These are phyloP conservation scores for Cryphonectria carpinicola DNA, from an alignment of 2,329 filamentous ascomycete genomes.

Conservation along the genomic window DNA sequence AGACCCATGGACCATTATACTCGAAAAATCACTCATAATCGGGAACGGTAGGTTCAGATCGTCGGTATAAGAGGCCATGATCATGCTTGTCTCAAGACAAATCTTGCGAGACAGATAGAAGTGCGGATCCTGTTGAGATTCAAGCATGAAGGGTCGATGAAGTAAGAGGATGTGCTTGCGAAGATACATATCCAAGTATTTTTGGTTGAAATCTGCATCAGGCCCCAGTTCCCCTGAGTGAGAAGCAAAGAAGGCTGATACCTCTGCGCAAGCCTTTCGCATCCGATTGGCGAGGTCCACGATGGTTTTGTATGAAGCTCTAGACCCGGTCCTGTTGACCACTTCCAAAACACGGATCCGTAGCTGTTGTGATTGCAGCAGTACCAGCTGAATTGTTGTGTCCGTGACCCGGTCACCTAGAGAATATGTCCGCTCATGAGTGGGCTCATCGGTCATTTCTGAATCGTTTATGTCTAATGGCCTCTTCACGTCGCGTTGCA, in stretches of 20 bases:
- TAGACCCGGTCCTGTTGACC: constrained; percentile 30
- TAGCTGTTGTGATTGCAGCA: constrained; percentile 31
- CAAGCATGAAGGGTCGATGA: constrained; percentile 33
- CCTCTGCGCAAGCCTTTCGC: constrained; percentile 32
- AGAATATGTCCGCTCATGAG: not conserved
- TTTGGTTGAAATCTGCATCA: constrained; percentile 31
- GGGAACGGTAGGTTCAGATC: constrained; percentile 17
- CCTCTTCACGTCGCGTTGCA: constrained; percentile 29
- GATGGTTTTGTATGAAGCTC: constrained; percentile 28
- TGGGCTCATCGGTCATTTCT: constrained; percentile 21
- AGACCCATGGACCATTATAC: constrained; percentile 13
- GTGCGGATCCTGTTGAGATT: constrained; percentile 30
- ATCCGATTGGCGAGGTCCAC: constrained; percentile 29
- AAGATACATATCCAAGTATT: constrained; percentile 35
- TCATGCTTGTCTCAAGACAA: constrained; percentile 33
- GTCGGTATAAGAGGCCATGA: constrained; percentile 33
- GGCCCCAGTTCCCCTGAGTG: not conserved
- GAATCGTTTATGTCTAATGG: constrained; percentile 33
- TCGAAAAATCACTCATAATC: constrained; percentile 6
- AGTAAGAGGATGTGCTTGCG: constrained; percentile 34
- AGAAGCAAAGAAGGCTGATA: constrained; percentile 30
- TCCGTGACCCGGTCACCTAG: constrained; percentile 28
- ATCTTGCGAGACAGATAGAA: constrained; percentile 34
- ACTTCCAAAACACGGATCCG: constrained; percentile 32
- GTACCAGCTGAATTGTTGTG: constrained; percentile 32